These are phyloP conservation scores for Lipomyces lipofer DNA, from an alignment of 805 yeast genomes.

Conservation along the genomic window DNA sequence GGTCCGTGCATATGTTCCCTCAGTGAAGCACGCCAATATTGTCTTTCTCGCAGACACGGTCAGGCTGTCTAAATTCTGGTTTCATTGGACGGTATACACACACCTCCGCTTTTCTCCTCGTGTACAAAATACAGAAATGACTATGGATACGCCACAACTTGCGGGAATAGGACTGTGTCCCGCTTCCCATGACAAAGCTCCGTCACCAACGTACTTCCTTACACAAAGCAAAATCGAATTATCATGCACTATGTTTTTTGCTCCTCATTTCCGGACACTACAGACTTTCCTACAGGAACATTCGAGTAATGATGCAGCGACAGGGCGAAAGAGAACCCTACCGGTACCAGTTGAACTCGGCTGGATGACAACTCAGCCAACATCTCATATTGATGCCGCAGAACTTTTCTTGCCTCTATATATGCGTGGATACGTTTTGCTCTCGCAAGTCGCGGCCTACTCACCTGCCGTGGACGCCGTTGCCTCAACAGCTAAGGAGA, in stretches of 20 bases:
- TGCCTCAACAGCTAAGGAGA: not conserved
- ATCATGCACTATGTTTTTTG: constrained; percentile 19
- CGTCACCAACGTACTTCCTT: constrained; percentile 10
- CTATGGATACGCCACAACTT: not conserved
- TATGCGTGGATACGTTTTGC: constrained; percentile 24
- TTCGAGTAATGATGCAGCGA: not conserved
- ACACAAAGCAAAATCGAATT: constrained; percentile 17
- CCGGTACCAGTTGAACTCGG: constrained; percentile 18
- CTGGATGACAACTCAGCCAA: not conserved
- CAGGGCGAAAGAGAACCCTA: constrained; percentile 8
- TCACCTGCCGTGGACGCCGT: constrained; percentile 12
- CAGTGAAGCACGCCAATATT: constrained; percentile 17
- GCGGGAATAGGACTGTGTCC: constrained; percentile 27
- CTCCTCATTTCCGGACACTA: constrained; percentile 24
- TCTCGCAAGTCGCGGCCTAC: not conserved
- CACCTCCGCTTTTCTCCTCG: constrained; percentile 12
- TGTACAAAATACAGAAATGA: constrained; percentile 9
- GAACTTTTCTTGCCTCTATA: constrained; percentile 22
- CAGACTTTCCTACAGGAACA: constrained; percentile 17
- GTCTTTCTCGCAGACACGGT: constrained; percentile 24
- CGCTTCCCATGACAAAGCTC: not conserved
- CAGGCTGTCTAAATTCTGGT: constrained; percentile 23
- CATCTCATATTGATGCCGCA: constrained; percentile 11
- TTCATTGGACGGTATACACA: constrained; percentile 16
- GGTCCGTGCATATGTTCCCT: constrained; percentile 23